Evolutionary conservation across 2,329 filamentous ascomycete genomes (phyloP), one percentile per base, ranked within the genome.

Genomic region (Microcera coccophila): DNA sequence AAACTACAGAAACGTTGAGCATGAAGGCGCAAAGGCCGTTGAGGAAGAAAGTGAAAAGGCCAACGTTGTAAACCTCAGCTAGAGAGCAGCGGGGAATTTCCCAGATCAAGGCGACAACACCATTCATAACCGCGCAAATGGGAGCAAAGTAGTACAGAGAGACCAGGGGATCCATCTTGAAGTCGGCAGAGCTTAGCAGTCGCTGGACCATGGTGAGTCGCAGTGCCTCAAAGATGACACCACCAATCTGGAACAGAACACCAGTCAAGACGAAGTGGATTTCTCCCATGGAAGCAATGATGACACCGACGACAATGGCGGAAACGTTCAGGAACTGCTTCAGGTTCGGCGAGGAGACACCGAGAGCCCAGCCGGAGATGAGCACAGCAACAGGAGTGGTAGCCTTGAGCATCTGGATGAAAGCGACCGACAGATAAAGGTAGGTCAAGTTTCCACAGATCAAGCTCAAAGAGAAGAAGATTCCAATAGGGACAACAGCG

Each of bases 391-490:
- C 90, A 14, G 93, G 93, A 22, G 88, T 97, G 33, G 90, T 96
- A 54, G 93, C 93, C 86, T 97, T 97, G 68, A 97, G 83, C 91
- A 97, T 97, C 76, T 97, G 91, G 62, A 97, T 97, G 69, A 97
- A 97, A 47, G 91, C 87, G 45, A 97, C 91, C 55, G 86, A 93
- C 48, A 97, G 81, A 70, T 96, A 95, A 42, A 96, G 80, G 65
- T 97, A 97, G 58, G 91, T 90, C 70, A 95, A 71, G 74, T 97
- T 97, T 63, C 90, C 90, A 70, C 90, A 96, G 65, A 97, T 96
- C 74, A 97, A 78, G 69, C 86, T 93, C 74, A 96, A 74, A 65
- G 87, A 93, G 82, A 96, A 97, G 74, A 95, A 94, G 64, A 95
- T 70, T 54, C 91, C 91, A 60, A 97, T 96, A 43, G 91, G 91